Evolutionary conservation across 805 yeast species (phyloP), one percentile per base, ranked within the genome.

Genomic region (Sugiyamaella boreocaroliniensis): DNA sequence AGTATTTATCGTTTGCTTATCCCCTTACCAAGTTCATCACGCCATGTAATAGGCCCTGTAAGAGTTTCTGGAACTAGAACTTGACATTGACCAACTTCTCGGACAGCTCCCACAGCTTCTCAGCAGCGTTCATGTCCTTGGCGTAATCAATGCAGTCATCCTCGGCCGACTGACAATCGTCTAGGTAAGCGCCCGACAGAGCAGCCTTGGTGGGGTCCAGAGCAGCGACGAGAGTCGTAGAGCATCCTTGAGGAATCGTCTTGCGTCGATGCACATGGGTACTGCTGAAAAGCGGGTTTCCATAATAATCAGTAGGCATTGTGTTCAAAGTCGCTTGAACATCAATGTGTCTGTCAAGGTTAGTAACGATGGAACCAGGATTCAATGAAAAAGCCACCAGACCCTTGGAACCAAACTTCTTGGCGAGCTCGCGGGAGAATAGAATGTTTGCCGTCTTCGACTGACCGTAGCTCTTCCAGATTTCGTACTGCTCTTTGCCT

Each of bases 381-480:
- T 55, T 53, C 15, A 55, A 14, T 12, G 46, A 40, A 26, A 47
- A 42, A 9, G 55, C 47, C 3, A 29, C 45, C 2, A 54, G 43
- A n/a, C 57, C 57, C 16, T 45, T 29, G 3, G 53, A 50, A 8
- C 44, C 26, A 19, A 37, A 53, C 43, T 29, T 47, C 15, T 43
- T 45, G 29, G 49, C 45, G 22, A 53, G 44, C 37, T 32, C 49
- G 11, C 18, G 26, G 44, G 58, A 26, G 29, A 37, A 53, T 14
- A 49, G 46, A 14, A 55, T 41, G 42, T 52, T 55, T 3, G 56
- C 58, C 10, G 54, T 46, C 47, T 55, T 55, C n/a, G 54, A 45
- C 50, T 55, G 58, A 2, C 56, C 58, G 40, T 55, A 55, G 9
- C 51, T 50, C 15, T 15, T 14, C 37, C 37, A 55, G 10, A 50